phyloP scores from a whole-genome alignment of 176 grass and related monocot species.

The Aegilops bicornis region DNA sequence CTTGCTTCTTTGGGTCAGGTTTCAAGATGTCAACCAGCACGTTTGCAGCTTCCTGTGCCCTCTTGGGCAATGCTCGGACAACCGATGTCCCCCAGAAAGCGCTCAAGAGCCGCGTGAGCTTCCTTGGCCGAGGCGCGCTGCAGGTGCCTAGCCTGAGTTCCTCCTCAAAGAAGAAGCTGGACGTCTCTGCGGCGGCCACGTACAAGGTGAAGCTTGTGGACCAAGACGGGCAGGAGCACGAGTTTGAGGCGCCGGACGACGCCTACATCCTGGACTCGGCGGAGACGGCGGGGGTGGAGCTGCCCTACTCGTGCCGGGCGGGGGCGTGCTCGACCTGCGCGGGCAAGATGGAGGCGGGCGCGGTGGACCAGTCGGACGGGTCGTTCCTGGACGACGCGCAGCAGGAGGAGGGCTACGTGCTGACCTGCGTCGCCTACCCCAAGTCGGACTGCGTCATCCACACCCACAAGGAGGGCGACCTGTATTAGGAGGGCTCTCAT shows the following conservation, averaged over 20 bases:
- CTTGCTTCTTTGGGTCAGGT: background rate
- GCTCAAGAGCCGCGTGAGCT: conserved; percentile 43
- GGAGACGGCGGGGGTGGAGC: conserved; percentile 60
- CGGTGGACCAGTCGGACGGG: conserved; percentile 82
- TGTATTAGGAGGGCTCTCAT: conserved; percentile 48
- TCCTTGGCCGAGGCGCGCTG: conserved; percentile 32
- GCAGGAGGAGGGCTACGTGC: conserved; percentile 68
- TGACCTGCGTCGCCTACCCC: conserved; percentile 88
- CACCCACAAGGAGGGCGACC: conserved; percentile 86
- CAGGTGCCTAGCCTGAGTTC: conserved; percentile 37
- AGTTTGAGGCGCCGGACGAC: conserved; percentile 78
- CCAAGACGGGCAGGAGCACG: conserved; percentile 53
- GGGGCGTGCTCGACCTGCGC: conserved; percentile 90
- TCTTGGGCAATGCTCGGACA: conserved; percentile 40
- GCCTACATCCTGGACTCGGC: conserved; percentile 79
- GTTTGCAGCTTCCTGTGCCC: conserved; percentile 27
- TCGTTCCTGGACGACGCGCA: conserved; percentile 80
- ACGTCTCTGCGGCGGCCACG: conserved; percentile 51
- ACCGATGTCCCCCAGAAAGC: conserved; percentile 10
- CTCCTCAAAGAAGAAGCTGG: conserved; percentile 23
- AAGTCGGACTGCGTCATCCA: conserved; percentile 76
- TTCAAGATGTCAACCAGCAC: conserved; percentile 55
- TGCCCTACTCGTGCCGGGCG: conserved; percentile 90
- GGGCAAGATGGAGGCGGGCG: conserved; percentile 48
- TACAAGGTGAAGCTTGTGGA: conserved; percentile 85